Evolutionary conservation across 2,329 filamentous ascomycete genomes (phyloP).

Genomic region (Clonostachys rhizophaga): DNA sequence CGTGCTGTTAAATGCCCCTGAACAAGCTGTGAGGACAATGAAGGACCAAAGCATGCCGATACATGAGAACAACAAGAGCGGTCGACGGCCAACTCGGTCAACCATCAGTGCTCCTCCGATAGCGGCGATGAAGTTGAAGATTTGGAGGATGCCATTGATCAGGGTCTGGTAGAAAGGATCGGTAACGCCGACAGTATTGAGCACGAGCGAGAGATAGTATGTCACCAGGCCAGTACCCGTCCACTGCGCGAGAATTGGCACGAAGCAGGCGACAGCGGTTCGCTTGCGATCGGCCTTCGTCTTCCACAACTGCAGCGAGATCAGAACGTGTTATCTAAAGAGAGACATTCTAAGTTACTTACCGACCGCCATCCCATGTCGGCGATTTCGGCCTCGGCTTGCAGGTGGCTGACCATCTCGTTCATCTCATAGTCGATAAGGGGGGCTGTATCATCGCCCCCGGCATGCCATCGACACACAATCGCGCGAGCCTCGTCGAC

Average conservation of each 20-base stretch:
- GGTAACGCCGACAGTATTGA: constrained; percentile 39
- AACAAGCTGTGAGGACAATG: constrained; percentile 41
- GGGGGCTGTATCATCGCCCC: constrained; percentile 45
- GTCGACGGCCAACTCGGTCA: constrained; percentile 53
- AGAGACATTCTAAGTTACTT: constrained; percentile 10
- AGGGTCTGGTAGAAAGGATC: constrained; percentile 39
- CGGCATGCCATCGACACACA: constrained; percentile 54
- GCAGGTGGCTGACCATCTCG: constrained; percentile 23
- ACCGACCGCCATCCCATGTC: constrained; percentile 16
- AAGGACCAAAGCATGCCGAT: constrained; percentile 31
- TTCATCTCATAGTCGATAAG: constrained; percentile 52
- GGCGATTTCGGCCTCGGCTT: constrained; percentile 10
- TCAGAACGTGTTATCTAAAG: constrained; percentile 12
- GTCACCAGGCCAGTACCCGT: constrained; percentile 35
- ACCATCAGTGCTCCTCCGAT: constrained; percentile 50
- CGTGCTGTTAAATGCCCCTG: constrained; percentile 20
- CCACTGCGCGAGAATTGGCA: constrained; percentile 48
- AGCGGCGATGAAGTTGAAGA: constrained; percentile 43
- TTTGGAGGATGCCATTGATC: constrained; percentile 47
- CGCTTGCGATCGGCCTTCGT: constrained; percentile 40
- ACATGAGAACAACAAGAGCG: constrained; percentile 33
- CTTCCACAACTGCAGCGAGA: constrained; percentile 22
- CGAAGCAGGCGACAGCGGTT: constrained; percentile 42
- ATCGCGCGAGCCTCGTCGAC: constrained; percentile 49
- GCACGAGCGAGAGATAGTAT: constrained; percentile 24